Evolutionary conservation across 495 filamentous ascomycete genomes (phyloP).

Genomic region (Aspergillus mulundensis): DNA sequence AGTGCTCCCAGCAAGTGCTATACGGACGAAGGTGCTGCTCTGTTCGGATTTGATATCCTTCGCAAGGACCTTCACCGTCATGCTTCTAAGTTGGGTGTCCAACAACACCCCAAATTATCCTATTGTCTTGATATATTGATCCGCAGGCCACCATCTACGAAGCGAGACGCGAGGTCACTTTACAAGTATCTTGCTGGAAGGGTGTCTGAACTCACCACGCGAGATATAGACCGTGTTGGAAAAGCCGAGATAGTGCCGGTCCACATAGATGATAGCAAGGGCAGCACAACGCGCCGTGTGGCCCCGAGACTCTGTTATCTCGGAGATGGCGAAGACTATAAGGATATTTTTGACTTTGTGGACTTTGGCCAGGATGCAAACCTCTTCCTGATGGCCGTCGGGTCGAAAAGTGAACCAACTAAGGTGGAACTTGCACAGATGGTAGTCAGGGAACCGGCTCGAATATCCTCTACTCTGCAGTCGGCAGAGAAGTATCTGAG

Average conservation of each 20-base stretch:
- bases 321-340: conserved; percentile 68
- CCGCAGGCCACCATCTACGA: conserved; percentile 61
- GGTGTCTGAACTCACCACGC: conserved; percentile 63
- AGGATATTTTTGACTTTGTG: conserved; percentile 93
- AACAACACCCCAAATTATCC: conserved; percentile 68
- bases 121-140: conserved; percentile 69
- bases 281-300: conserved; percentile 40
- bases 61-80: conserved; percentile 67
- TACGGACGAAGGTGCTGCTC: conserved; percentile 67
- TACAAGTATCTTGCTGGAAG: conserved; percentile 83
- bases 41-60: conserved; percentile 78
- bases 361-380: conserved; percentile 88
- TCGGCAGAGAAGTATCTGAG: conserved; percentile 80
- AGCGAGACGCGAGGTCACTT: conserved; percentile 58
- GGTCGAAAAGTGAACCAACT: conserved; percentile 86
- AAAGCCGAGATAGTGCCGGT: conserved; percentile 70
- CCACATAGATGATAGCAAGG: conserved; percentile 34
- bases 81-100: conserved; percentile 78
- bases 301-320: conserved; percentile 73
- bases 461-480: conserved; percentile 71
- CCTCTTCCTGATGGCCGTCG: conserved; percentile 77
- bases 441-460: conserved; percentile 72
- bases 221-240: conserved; percentile 54
- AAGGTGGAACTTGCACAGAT: conserved; percentile 76
- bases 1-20: conserved; percentile 75